Conservation (phyloP, 768 basidiomycete species). For the Kockovaella imperatae region DNA sequence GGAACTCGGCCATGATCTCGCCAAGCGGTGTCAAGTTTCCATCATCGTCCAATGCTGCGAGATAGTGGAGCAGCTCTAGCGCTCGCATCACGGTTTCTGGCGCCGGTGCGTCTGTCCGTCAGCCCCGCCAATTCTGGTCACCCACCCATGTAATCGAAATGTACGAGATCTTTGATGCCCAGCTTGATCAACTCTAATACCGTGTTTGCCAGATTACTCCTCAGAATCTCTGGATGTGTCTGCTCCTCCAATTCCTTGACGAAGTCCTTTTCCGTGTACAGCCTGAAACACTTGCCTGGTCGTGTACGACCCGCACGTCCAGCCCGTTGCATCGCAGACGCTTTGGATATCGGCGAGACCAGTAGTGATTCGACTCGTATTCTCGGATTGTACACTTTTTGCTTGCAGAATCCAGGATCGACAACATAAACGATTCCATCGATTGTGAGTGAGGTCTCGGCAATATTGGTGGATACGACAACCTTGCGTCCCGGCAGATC, state of each 20-base stretch:
- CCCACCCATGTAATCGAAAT: slow-evolving; percentile 66
- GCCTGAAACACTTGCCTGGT: slow-evolving; percentile 92
- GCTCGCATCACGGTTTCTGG: slow-evolving; percentile 97
- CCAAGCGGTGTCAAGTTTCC: slow-evolving; percentile 83
- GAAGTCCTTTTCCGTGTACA: slow-evolving; percentile 97
- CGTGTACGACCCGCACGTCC: slow-evolving; percentile 93
- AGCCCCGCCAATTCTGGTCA: slow-evolving; percentile 7
- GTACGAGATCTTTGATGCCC: slow-evolving; percentile 84
- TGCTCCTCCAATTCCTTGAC: slow-evolving; percentile 93
- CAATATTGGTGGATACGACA: slow-evolving; percentile 92
- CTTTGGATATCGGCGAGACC: slow-evolving; percentile 93
- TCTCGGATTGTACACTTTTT: slow-evolving; percentile 95
- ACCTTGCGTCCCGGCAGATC: slow-evolving; percentile 87
- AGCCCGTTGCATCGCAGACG: slow-evolving; percentile 88
- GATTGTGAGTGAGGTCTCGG: slow-evolving; percentile 94
- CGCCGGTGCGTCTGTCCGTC: slow-evolving; percentile 64
- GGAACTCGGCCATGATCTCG: slow-evolving; percentile 92
- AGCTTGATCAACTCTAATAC: slow-evolving; percentile 90
- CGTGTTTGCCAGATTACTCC: slow-evolving; percentile 86
- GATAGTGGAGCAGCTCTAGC: slow-evolving; percentile 82
- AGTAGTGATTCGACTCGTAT: slow-evolving; percentile 90
- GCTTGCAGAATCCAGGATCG: slow-evolving; percentile 94
- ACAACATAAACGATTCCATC: slow-evolving; percentile 99
- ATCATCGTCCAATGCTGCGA: slow-evolving; percentile 87
- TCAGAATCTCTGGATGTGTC: slow-evolving; percentile 90